Percentiles rank a stretch among this genome's conserved stretches.
phyloP scores from a whole-genome alignment of 306 rosid genomes.

The Sicyos edulis region DNA sequence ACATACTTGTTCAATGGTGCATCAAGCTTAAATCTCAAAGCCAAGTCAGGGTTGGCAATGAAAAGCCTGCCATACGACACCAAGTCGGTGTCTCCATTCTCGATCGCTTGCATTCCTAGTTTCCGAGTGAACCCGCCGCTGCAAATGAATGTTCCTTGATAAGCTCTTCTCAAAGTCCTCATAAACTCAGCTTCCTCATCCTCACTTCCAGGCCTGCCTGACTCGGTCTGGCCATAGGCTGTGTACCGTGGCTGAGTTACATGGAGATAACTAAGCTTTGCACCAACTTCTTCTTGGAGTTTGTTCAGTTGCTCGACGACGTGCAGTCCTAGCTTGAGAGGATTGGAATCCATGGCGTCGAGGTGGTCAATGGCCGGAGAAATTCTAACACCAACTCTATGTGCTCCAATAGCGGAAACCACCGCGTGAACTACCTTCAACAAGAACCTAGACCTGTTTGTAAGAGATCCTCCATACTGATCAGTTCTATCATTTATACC shows the following conservation, averaged over 20 bases:
- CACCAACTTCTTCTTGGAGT: constrained; percentile 43
- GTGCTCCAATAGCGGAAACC: constrained; percentile 51
- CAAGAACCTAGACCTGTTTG: constrained; percentile 60
- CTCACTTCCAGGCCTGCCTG: constrained; percentile 68
- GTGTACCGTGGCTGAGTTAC: constrained; percentile 75
- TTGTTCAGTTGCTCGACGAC: constrained; percentile 69
- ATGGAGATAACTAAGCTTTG: constrained; percentile 68
- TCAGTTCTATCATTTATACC: constrained; percentile 48
- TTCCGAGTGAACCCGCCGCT: constrained; percentile 84
- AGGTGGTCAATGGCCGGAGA: constrained; percentile 90
- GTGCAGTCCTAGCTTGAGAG: constrained; percentile 61
- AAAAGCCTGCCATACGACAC: constrained; percentile 73
- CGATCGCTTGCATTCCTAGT: constrained; percentile 64
- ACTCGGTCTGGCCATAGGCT: constrained; percentile 53
- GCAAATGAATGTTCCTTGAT: constrained; percentile 63
- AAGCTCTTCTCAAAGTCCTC: constrained; percentile 47
- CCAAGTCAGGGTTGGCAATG: constrained; percentile 76
- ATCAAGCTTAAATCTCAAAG: constrained; percentile 48
- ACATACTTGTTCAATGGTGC: constrained; percentile 58
- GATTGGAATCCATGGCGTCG: constrained; percentile 81
- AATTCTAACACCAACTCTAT: constrained; percentile 51
- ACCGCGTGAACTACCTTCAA: constrained; percentile 49
- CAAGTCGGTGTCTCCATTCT: constrained; percentile 61
- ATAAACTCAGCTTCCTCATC: constrained; percentile 56
- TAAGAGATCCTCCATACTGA: constrained; percentile 63